These are phyloP conservation scores for Coemansia sp. DNA, from an alignment of 192 early-diverging fungal genomes.

Conservation along the genomic window DNA sequence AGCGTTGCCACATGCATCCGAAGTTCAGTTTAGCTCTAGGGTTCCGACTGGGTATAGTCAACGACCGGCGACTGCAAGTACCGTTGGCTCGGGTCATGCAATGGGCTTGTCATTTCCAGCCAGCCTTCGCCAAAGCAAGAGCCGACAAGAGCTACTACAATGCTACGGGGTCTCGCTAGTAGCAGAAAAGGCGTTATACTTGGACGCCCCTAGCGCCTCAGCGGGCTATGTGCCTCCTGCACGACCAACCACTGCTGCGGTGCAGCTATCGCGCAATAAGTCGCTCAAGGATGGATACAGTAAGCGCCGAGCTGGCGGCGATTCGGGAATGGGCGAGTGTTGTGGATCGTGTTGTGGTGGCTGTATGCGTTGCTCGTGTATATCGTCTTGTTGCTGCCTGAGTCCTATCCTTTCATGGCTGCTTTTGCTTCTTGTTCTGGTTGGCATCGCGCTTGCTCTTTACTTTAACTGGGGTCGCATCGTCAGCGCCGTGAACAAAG, in stretches of 20 bases:
- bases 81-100: constrained; percentile 21
- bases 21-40: background rate
- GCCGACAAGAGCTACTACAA: constrained; percentile 33
- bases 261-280: constrained; percentile 46
- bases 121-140: constrained; percentile 25
- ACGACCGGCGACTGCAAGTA: constrained; percentile 20
- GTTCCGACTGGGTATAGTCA: constrained; percentile 8
- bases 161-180: constrained; percentile 9
- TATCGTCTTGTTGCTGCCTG: constrained; percentile 35
- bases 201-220: background rate
- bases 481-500: constrained; percentile 21
- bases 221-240: constrained; percentile 40
- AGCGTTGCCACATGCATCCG: background rate
- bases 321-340: constrained; percentile 56
- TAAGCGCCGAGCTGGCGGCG: constrained; percentile 45
- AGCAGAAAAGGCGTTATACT: background rate
- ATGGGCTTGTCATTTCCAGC: constrained; percentile 16
- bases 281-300: constrained; percentile 46
- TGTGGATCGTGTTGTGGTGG: constrained; percentile 51
- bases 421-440: constrained; percentile 30
- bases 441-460: constrained; percentile 49
- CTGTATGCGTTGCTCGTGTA: constrained; percentile 46
- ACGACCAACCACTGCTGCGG: constrained; percentile 15
- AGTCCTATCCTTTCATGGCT: constrained; percentile 39
- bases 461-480: constrained; percentile 58